Conservation (phyloP, 495 filamentous ascomycete genomes). For the Cairneyella variabilis region DNA sequence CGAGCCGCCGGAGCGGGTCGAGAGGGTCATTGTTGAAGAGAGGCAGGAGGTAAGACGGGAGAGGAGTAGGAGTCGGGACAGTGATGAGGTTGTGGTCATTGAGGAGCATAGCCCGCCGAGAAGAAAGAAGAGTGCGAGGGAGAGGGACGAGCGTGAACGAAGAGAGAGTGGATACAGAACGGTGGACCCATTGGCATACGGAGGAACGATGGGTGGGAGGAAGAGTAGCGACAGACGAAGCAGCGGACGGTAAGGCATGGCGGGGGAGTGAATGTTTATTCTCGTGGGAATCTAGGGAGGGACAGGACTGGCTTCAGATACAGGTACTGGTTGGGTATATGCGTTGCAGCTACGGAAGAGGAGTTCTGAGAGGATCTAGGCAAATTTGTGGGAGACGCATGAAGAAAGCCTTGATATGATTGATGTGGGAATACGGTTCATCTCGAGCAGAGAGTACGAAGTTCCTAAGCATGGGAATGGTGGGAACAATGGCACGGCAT, state of each 20-base stretch:
- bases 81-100: slow-evolving; percentile 29
- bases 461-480: too few species aligned
- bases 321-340: too few species aligned
- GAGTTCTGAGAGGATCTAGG: too few species aligned
- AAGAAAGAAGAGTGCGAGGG: slow-evolving; percentile 19
- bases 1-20: slow-evolving; percentile 8
- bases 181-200: slow-evolving; percentile 25
- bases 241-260: slow-evolving; percentile 17
- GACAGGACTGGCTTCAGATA: too few species aligned
- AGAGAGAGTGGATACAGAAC: slow-evolving; percentile 25
- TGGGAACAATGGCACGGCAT: too few species aligned
- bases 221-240: slow-evolving; percentile 56
- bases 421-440: too few species aligned
- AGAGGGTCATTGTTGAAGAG: slow-evolving; percentile 26
- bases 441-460: too few species aligned
- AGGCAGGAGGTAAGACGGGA: slow-evolving; percentile 5
- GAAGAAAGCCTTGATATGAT: too few species aligned
- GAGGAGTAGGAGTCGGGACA: slow-evolving; percentile 4
- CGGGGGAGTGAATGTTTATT: too few species aligned
- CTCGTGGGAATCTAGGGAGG: too few species aligned
- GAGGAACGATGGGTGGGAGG: slow-evolving; percentile 21
- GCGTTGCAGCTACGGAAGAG: too few species aligned
- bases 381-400: too few species aligned
- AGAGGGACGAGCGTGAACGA: slow-evolving; percentile 2
- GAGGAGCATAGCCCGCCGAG: slow-evolving; percentile 29